Evolutionary conservation across 1,139 yeast species (phyloP).

Genomic region (Geotrichum cucujoidarum): DNA sequence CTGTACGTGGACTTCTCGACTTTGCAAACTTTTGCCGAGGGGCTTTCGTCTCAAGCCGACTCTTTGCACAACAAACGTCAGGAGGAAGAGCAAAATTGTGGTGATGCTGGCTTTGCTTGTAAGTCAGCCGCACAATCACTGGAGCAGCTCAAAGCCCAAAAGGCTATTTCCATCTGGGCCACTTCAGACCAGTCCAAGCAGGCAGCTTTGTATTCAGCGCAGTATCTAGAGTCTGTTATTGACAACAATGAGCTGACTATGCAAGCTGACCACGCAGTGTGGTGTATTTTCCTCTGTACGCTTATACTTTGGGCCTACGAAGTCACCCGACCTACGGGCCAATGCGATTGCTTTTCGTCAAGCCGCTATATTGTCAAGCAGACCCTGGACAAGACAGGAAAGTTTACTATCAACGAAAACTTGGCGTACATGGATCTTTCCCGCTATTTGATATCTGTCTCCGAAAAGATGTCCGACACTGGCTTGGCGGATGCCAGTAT

Average conservation of each 20-base stretch:
- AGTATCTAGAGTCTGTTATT: slow-evolving; percentile 27
- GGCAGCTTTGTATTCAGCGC: slow-evolving; percentile 33
- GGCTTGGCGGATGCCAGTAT: no score
- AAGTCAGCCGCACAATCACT: slow-evolving; percentile 18
- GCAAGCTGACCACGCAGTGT: slow-evolving; percentile 30
- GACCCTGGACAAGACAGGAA: neutral
- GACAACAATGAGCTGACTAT: slow-evolving; percentile 25
- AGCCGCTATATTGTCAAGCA: neutral
- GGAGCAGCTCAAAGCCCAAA: slow-evolving; percentile 16
- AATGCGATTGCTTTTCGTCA: neutral
- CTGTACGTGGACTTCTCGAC: slow-evolving; percentile 29
- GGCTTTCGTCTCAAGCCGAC: slow-evolving; percentile 11
- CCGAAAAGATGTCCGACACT: no score
- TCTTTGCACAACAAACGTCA: neutral
- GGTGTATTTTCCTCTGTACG: slow-evolving; percentile 30
- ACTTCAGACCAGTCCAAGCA: slow-evolving; percentile 29
- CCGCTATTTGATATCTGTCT: neutral
- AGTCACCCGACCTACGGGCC: slow-evolving; percentile 14
- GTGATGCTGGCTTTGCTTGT: neutral
- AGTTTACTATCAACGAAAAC: neutral
- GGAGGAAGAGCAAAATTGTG: neutral
- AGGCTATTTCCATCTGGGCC: slow-evolving; percentile 25
- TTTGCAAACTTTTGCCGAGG: slow-evolving; percentile 26
- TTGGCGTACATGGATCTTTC: neutral
- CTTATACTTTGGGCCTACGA: slow-evolving; percentile 32